phyloP scores from a whole-genome alignment of 345 rosid genomes.

The Barbarea vulgaris region DNA sequence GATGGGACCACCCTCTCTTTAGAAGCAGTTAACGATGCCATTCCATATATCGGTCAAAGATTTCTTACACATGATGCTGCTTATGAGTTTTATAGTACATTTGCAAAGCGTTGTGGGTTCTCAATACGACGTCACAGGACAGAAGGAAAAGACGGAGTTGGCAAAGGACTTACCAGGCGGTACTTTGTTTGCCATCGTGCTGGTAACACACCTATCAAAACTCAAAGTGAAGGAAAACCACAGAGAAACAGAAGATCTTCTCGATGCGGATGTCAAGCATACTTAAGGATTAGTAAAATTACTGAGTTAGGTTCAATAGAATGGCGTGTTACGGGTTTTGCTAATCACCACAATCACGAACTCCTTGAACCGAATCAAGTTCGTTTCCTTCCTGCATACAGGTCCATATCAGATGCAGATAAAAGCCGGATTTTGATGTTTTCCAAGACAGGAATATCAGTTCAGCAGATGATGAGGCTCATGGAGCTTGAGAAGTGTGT shows the following conservation, averaged over 20 bases:
- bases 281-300: conserved; percentile 77
- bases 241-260: conserved; percentile 92
- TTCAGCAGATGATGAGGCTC: conserved; percentile 98
- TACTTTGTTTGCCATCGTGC: conserved; percentile 98
- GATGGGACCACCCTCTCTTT: conserved; percentile 74
- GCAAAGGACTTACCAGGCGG: conserved; percentile 93
- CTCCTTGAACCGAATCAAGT: conserved; percentile 91
- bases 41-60: conserved; percentile 86
- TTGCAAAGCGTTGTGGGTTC: conserved; percentile 87
- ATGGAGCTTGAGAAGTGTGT: conserved; percentile 98
- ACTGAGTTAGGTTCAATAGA: conserved; percentile 73
- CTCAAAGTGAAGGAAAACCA: conserved; percentile 67
- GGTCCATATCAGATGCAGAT: conserved; percentile 90
- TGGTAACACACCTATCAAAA: conserved; percentile 89
- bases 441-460: conserved; percentile 94
- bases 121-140: conserved; percentile 95
- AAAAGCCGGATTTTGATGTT: conserved; percentile 91
- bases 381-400: conserved; percentile 93
- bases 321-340: conserved; percentile 96
- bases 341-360: conserved; percentile 88
- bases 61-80: conserved; percentile 89
- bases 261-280: conserved; percentile 94
- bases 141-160: conserved; percentile 96
- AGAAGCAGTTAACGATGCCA: conserved; percentile 58
- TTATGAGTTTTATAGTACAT: conserved; percentile 84